Conservation (phyloP, 2,329 filamentous ascomycete genomes). For the Pseudogymnoascus destructans region DNA sequence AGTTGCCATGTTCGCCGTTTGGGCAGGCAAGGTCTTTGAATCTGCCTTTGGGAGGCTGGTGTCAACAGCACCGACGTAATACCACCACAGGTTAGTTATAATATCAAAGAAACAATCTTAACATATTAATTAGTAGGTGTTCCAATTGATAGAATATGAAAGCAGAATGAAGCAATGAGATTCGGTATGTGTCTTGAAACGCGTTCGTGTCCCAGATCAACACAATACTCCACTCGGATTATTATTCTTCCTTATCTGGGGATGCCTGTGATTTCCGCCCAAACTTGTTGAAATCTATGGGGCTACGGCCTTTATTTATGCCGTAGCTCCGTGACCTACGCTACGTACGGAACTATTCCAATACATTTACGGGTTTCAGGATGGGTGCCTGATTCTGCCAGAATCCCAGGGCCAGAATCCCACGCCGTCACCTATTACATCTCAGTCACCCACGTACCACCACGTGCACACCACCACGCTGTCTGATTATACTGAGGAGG, state of each 20-base stretch:
- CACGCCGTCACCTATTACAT: too few relatives aligned
- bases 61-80: not conserved
- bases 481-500: not conserved
- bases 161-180: not conserved
- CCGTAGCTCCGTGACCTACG: too few relatives aligned
- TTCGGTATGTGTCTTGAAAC: not conserved
- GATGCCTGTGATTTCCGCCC: too few relatives aligned
- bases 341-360: too few relatives aligned
- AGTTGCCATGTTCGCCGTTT: slow-evolving; percentile 20
- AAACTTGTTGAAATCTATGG: too few relatives aligned
- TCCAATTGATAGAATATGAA: not conserved
- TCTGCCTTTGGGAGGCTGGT: not conserved
- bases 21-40: not conserved
- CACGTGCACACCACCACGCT: not conserved
- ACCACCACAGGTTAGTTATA: not conserved
- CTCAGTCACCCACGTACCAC: not conserved
- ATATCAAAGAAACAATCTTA: slow-evolving; percentile 1
- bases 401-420: too few relatives aligned
- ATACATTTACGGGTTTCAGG: too few relatives aligned
- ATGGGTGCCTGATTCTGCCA: too few relatives aligned
- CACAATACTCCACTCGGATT: not conserved
- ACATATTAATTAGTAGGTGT: not conserved
- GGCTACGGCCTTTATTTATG: too few relatives aligned
- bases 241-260: not conserved
- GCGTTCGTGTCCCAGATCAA: not conserved